Conservation (phyloP, 441 rosid species). For the Syzygium syzygioides region DNA sequence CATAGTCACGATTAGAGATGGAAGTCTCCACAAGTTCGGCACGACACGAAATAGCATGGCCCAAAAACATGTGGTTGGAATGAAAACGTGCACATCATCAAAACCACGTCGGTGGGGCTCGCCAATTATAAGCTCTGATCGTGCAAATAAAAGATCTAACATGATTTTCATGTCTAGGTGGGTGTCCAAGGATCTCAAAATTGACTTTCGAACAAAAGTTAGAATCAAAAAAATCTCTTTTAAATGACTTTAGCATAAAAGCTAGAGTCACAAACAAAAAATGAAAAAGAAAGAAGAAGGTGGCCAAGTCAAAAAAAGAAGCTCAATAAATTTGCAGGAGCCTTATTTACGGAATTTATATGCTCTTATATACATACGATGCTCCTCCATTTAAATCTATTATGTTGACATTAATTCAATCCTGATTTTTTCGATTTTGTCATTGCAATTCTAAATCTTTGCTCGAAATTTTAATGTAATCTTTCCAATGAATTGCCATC, state of each 20-base stretch:
- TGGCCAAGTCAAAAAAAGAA: not conserved
- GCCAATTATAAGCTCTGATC: not conserved
- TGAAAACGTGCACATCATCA: not conserved
- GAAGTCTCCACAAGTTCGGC: not conserved
- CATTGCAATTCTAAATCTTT: fast-evolving
- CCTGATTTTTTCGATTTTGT: fast-evolving
- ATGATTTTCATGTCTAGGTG: not conserved
- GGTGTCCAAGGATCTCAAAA: not conserved
- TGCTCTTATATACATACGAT: not conserved
- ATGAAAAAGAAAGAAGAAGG: not conserved
- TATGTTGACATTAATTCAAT: not conserved
- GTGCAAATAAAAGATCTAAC: not conserved
- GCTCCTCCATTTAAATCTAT: not conserved
- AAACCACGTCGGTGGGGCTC: not conserved
- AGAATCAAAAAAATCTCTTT: not conserved
- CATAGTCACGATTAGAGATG: not conserved
- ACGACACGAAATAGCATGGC: not conserved
- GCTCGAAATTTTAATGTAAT: not conserved
- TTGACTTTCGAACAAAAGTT: not conserved
- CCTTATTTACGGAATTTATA: not conserved
- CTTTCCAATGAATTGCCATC: not conserved
- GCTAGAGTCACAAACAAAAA: not conserved
- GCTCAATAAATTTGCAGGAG: not conserved
- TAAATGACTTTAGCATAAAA: not conserved
- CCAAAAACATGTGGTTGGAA: not conserved